Percentiles rank a stretch among this genome's conserved stretches.
Conservation (phyloP, 768 basidiomycete genomes). For the Porpolomopsis calyptriformis region DNA sequence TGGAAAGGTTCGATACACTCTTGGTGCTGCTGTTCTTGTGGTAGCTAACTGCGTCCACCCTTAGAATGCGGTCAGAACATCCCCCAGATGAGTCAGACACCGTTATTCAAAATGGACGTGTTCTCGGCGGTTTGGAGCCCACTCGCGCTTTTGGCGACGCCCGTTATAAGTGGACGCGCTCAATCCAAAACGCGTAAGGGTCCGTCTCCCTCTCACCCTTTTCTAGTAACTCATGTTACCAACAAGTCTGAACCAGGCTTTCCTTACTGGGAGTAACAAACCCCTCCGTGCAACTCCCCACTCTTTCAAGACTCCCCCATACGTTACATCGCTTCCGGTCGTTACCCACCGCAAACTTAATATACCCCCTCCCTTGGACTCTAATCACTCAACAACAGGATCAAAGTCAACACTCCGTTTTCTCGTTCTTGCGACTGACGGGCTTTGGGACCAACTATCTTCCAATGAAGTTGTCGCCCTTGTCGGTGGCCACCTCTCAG, state of each 20-base stretch:
- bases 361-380: conserved; percentile 28
- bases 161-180: conserved; percentile 77
- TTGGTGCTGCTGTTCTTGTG: background rate
- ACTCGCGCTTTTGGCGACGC: conserved; percentile 82
- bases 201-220: conserved; percentile 2
- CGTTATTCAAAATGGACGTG: conserved; percentile 71
- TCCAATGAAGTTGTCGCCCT: conserved; percentile 82
- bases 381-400: background rate
- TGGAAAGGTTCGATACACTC: conserved; percentile 50
- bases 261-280: conserved; percentile 51
- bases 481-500: conserved; percentile 71
- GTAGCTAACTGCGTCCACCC: background rate
- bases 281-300: conserved; percentile 50
- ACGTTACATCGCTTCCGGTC: conserved; percentile 77
- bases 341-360: conserved; percentile 66
- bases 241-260: conserved; percentile 48
- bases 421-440: conserved; percentile 83
- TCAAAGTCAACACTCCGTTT: conserved; percentile 42
- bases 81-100: conserved; percentile 60
- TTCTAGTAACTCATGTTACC: conserved; percentile 13
- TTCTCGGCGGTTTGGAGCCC: conserved; percentile 84
- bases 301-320: conserved; percentile 80
- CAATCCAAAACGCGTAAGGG: conserved; percentile 60
- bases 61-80: conserved; percentile 73
- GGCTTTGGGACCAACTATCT: conserved; percentile 63